Base-by-base conservation (phyloP, 495 filamentous ascomycete genomes). In the Bryoglossum gracile region DNA sequence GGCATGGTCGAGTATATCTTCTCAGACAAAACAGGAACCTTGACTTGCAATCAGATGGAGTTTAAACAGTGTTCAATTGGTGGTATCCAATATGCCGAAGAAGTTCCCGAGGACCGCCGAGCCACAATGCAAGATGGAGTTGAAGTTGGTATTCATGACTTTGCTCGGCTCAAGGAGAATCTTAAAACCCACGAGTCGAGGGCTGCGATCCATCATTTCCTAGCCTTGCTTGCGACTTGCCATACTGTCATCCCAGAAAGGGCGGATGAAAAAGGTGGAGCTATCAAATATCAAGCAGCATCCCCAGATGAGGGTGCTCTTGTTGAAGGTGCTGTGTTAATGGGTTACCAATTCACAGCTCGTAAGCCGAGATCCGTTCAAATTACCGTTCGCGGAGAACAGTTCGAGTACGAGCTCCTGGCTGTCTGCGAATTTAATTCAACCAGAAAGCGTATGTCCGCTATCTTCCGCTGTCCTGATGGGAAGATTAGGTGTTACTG, bases 371-470 rank as follows among this genome's bases (percentile, higher is more conserved):
- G 84, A 43, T 75, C 86, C 3, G 92, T 97, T 24, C 81, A 85
- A 33, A 87, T 96, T 55, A 72, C 80, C 19, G 81, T 85, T 28
- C 76, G 74, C 21, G 87, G 84, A 0, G 66, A 81, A 58, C 74
- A 86, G 48, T 72, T 75, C 19, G 83, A 95, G 60, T 97, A 92
- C 59, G 92, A 99, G 60, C 73, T 99, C 24, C 68, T 99, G 41
- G 90, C 91, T 13, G 89, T 99, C 23, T 94, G 90, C 64, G 94
- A 99, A 65, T 99, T 99, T 74, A 97, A 99, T 68, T 97, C 92
- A 2, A 94, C 94, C 16, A 73, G 94, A 42, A 99, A 99, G 68
- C 75, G 94, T 40, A 99, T 99, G 94, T 96, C 92, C 3, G 86
- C 90, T 6, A 91, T 99, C 53, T 94, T 89, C 71, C 81, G 92